Percentiles rank a stretch among this genome's conserved stretches.
Conservation (phyloP, 106 monocot genomes). For the Phalaenopsis equestris region DNA sequence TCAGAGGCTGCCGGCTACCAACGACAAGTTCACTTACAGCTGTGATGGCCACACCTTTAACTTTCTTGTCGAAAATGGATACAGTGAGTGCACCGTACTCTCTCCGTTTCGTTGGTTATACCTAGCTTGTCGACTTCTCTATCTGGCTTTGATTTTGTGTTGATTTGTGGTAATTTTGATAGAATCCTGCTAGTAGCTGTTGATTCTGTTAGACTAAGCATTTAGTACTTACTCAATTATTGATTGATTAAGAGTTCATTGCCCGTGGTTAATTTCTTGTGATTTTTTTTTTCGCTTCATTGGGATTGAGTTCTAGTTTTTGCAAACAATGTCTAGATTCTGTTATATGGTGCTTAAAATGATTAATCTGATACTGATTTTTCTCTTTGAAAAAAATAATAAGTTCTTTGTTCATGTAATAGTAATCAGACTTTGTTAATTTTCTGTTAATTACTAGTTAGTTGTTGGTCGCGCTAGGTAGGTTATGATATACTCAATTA, state of each 20-base stretch:
- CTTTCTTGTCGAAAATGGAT: constrained; percentile 37
- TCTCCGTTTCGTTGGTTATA: background rate
- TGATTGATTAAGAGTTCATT: no score
- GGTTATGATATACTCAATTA: background rate
- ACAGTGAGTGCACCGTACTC: constrained; percentile 14
- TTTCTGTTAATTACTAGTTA: background rate
- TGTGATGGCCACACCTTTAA: constrained; percentile 45
- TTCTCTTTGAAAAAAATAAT: background rate
- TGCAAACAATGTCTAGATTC: background rate
- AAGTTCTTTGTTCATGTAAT: background rate
- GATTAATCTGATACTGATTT: background rate
- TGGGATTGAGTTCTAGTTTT: background rate
- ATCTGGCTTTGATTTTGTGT: background rate
- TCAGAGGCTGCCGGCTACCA: constrained; percentile 32
- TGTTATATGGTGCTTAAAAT: background rate
- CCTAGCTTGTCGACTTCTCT: background rate
- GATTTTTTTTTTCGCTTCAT: no score
- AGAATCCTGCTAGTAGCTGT: background rate
- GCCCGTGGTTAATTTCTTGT: no score
- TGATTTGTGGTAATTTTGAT: background rate
- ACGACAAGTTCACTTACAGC: constrained; percentile 45
- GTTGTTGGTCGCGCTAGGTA: background rate
- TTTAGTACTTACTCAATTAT: background rate
- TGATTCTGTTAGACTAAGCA: background rate
- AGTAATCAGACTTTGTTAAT: no score